Evolutionary conservation across 352 stramenopile genomes (phyloP), one percentile per base, ranked within the genome.

Genomic region (Pythium aristosporum): DNA sequence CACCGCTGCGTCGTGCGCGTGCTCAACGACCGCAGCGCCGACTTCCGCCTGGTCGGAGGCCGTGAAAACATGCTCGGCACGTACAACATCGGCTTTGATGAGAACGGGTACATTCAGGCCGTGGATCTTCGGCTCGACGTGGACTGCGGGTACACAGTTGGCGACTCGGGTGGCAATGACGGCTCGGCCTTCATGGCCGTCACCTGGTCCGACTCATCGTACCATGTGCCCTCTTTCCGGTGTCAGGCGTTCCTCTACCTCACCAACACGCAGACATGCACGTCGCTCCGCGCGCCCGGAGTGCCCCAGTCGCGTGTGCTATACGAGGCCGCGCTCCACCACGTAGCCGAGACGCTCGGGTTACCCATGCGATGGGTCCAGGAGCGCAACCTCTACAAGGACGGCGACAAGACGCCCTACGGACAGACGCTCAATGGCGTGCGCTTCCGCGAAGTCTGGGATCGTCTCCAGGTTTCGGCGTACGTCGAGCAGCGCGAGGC

Each of bases 231-330:
- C 25, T 69, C 65, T 25, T 74, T 74, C 39, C 62, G 66, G 16
- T 76, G 67, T 47, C 63, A 62, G 30, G 67, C 51, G 15, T 79
- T 73, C 34, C 25, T 83, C 41, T 83, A 77, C 57, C 44, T 74
- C 54, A 85, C 74, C 12, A 85, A 85, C 48, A 81, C 75, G n/a
- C 76, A 78, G 23, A 70, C 65, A 2, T 72, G 75, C 25, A 82
- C 76, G 28, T 77, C 65, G 15, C 64, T 73, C 39, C 72, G 76
- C 16, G 76, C 73, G 0, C 76, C 76, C 2, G 76, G 76, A 20
- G 74, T 85, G 3, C 72, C 75, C 9, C 74, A 82, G 47, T 71
- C 74, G 5, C 58, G 69, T 6, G 54, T 81, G 28, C 49, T 77
- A 2, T 69, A 76, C 23, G 76, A 82, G 44, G 65, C 72, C 9